phyloP scores from a whole-genome alignment of 352 stramenopile species.

The Phytophthora cryptogea region DNA sequence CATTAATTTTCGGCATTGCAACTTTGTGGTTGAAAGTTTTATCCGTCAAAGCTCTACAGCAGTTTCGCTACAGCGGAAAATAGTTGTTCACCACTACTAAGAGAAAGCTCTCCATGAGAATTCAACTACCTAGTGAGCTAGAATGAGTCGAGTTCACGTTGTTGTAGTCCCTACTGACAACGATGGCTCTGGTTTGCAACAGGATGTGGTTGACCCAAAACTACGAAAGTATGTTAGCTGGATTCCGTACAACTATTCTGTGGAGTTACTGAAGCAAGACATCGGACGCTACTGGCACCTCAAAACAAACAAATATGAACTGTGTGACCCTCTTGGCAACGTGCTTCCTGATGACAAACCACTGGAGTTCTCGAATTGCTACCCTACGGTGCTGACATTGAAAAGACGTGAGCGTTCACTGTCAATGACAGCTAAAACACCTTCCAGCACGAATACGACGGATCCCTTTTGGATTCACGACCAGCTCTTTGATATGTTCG shows the following conservation, averaged over 20 bases:
- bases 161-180: slow-evolving; percentile 14
- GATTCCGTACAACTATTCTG: slow-evolving; percentile 54
- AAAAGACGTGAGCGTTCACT: slow-evolving; percentile 6
- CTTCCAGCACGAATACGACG: not conserved
- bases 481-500: slow-evolving; percentile 68
- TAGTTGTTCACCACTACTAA: not conserved
- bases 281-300: slow-evolving; percentile 55
- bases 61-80: slow-evolving; percentile 29
- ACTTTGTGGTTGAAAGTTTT: slow-evolving; percentile 5
- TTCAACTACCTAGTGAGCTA: not conserved
- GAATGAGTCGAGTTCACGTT: slow-evolving; percentile 33
- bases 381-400: slow-evolving; percentile 23
- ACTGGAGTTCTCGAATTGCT: slow-evolving; percentile 18
- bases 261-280: slow-evolving; percentile 50
- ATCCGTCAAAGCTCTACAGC: not conserved
- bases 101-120: slow-evolving; percentile 2
- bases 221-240: slow-evolving; percentile 36
- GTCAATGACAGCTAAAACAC: not conserved
- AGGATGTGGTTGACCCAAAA: not conserved
- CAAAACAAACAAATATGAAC: slow-evolving; percentile 43
- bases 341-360: slow-evolving; percentile 26
- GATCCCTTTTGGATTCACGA: slow-evolving; percentile 68
- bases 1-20: slow-evolving; percentile 30
- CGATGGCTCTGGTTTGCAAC: not conserved
- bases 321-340: slow-evolving; percentile 35